phyloP scores from a whole-genome alignment of 805 yeast species.

The Candida adriatica region DNA sequence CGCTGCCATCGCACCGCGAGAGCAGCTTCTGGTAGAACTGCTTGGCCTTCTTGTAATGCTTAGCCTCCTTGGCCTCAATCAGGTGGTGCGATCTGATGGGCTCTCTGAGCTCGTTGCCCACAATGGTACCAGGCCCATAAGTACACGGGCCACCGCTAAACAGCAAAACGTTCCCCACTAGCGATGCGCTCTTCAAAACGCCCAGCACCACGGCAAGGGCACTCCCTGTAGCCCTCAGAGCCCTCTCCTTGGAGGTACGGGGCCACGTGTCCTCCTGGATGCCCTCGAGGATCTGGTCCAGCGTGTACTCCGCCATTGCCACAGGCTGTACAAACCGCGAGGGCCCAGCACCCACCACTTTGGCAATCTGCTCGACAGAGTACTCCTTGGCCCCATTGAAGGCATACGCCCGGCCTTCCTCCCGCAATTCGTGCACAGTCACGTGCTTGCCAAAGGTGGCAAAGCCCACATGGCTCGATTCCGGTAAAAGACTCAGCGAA shows the following conservation, averaged over 20 bases:
- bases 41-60: constrained; percentile 35
- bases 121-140: constrained; percentile 57
- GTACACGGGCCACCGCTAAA: constrained; percentile 64
- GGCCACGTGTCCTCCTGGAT: constrained; percentile 46
- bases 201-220: constrained; percentile 45
- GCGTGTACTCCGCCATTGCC: constrained; percentile 36
- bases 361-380: constrained; percentile 38
- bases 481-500: constrained; percentile 44
- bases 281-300: constrained; percentile 42
- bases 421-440: constrained; percentile 44
- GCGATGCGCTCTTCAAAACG: constrained; percentile 31
- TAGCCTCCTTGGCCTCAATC: constrained; percentile 38
- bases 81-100: constrained; percentile 65
- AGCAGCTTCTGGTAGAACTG: constrained; percentile 46
- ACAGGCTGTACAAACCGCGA: constrained; percentile 18
- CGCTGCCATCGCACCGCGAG: constrained; percentile 42
- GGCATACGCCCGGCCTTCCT: constrained; percentile 29
- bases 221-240: constrained; percentile 50
- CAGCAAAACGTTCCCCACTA: constrained; percentile 48
- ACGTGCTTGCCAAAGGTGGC: constrained; percentile 56
- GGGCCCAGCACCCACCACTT: constrained; percentile 38
- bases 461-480: constrained; percentile 48
- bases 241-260: constrained; percentile 36
- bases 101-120: constrained; percentile 47
- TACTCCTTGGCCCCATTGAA: constrained; percentile 56